phyloP scores from a whole-genome alignment of 2,329 filamentous ascomycete species.

The Claviceps spartinae region DNA sequence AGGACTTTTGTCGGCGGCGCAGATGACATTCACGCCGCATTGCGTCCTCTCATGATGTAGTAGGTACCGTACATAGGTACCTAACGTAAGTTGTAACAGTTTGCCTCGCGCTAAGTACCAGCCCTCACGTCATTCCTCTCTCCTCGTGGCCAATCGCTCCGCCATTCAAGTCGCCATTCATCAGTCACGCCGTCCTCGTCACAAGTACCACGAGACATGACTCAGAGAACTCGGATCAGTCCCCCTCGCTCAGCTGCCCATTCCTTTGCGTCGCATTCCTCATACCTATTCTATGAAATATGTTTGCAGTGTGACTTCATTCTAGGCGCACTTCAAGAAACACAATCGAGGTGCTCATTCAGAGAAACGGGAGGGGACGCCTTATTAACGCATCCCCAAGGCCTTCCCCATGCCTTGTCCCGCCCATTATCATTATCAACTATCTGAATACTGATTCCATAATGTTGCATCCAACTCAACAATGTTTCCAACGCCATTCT shows the following conservation, averaged over 20 bases:
- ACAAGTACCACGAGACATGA: not conserved
- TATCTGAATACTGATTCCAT: constrained; percentile 7
- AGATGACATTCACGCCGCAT: not conserved
- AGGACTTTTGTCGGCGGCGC: not conserved
- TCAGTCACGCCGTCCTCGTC: not conserved
- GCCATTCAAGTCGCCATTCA: too few relatives aligned
- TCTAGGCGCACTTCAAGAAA: not conserved
- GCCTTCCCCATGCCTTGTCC: not conserved
- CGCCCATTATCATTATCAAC: constrained; percentile 11
- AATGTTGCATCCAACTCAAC: not conserved
- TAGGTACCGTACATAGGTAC: too few relatives aligned
- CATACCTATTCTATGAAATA: too few relatives aligned
- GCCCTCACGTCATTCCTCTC: too few relatives aligned
- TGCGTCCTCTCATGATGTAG: too few relatives aligned
- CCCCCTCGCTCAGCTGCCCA: not conserved
- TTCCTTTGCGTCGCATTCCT: not conserved
- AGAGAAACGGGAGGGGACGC: not conserved
- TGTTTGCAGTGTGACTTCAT: not conserved
- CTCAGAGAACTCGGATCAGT: not conserved
- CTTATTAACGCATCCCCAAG: not conserved
- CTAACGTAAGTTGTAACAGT: too few relatives aligned
- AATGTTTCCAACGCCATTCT: constrained; percentile 5
- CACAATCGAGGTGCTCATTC: not conserved
- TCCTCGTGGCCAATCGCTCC: too few relatives aligned
- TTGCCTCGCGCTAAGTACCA: too few relatives aligned